Base-by-base conservation (phyloP, 2,329 filamentous ascomycete species). In the Calonectria crousiana region DNA sequence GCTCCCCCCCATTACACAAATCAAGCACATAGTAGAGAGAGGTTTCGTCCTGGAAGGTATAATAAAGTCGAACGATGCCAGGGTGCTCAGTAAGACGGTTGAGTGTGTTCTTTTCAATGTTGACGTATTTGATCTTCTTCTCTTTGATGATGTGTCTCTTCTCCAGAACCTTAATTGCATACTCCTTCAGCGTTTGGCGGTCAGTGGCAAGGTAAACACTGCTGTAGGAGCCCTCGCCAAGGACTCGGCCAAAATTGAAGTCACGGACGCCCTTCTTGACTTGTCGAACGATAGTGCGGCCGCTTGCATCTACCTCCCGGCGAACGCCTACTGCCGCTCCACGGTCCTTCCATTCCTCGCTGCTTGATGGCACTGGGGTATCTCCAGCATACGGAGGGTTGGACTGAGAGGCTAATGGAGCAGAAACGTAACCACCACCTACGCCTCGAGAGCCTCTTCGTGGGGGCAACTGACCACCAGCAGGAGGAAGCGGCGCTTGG, bases 51-150 rank as follows among this genome's bases (percentile, higher is more conserved):
- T 99, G 97, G 82, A 99, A 99, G 2, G 97, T 99, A 85, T 99
- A 99, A 85, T 98, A 99, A 53, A 99, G 89, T 76, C 97, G 94
- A 72, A 99, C 96, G 74, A 99, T 96, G 26, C 97, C 97, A 9
- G 97, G 97, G 82, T 99, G 97, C 77, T 99, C 96, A 4, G 96
- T 98, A 72, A 99, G 88, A 76, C 97, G 93, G 83, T 99, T 99
- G 71, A 99, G 89, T 0, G 97, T 98, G 85, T 99, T 96, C 87
- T 98, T 98, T 85, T 99, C 97, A 81, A 99, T 99, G 85, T 98
- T 99, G 85, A 99, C 97, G 82, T 99, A 99, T 89, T 99, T 99
- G 82, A 99, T 98, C 89, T 99, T 99, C 86, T 98, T 98, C 87
- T 99, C 97, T 86, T 98, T 99, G 89, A 99, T 99, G 82, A 99